Evolutionary conservation across 257 asterid species (phyloP), one percentile per base, ranked within the genome.

Genomic region (Penstemon newberryi): DNA sequence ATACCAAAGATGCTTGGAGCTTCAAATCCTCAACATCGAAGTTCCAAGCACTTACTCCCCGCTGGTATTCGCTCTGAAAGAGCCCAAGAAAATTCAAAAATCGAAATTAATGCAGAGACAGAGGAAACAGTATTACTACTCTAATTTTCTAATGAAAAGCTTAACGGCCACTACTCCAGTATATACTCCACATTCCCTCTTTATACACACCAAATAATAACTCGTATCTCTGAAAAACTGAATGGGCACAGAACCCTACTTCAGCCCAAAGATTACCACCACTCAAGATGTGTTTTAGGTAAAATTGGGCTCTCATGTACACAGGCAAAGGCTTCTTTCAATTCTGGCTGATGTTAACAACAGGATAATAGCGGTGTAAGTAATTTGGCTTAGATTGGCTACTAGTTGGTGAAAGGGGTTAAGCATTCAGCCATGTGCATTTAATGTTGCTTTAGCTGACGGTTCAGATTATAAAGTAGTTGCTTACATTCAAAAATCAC

Each of bases 11-110:
- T 69, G 99, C 99, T 83, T 87, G 99, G 72, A 70, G 72, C 83
- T 94, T 94, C 83, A 94, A 83, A 77, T 94, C 99, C 84, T 89
- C 97, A 69, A 94, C 60, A 78, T 94, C 97, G 71, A 94, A 94
- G 80, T 94, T 94, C 99, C 99, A 94, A 42, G 95, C 97, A 67
- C 99, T 94, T 70, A 94, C 99, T 73, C 99, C 99, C 69, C 99
- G 89, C 81, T 94, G 94, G 74, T 94, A 94, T 83, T 89, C 96
- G 75, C 96, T 91, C 99, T 94, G 87, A 66, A 66, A 77, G 64
- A 62, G 68, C 33, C 33, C 33, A 72, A 71, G 66, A 18, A 72
- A 76, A 53, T 57, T 63, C 6, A 53, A 41, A 69, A 66, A 75
- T 47, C 56, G 38, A 66, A 63, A 67, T 42, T 25, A 25, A 67